Evolutionary conservation across 352 stramenopile species (phyloP), one percentile per base, ranked within the genome.

Genomic region (Pythium grandisporangium): DNA sequence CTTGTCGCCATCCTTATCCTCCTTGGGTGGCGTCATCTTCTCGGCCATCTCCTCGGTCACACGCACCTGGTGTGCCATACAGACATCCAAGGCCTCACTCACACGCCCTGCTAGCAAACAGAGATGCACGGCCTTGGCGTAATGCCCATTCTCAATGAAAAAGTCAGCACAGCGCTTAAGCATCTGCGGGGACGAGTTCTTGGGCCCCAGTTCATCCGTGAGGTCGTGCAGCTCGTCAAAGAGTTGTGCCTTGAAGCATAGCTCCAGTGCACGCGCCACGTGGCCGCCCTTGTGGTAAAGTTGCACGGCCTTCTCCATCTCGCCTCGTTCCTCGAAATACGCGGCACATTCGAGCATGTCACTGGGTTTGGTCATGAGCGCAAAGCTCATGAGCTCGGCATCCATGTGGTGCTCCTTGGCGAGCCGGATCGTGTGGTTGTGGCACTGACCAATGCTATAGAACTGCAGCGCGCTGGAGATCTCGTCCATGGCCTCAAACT

Each of bases 261-360:
- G 49, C 13, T 96, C 79, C 2, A 98, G 58, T n/a, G 93, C 93
- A 30, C 90, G 86, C 14, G 77, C 55, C 21, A 95, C 70, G 37
- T 98, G 78, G 6, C 91, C 92, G 29, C 84, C 88, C 53, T 96
- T 96, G 38, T 96, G 70, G 51, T 96, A 98, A 0, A 98, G 69
- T 44, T 95, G 76, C 27, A 97, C 88, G 0, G 93, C 93, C 42
- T 98, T 96, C 41, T 97, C 88, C 58, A 93, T 82, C 40, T 96
- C 83, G n/a, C 78, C 71, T 20, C 96, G 92, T 8, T 62, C 45
- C 52, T 97, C 88, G 48, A 98, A 97, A 55, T 98, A 96, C 23
- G 65, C 50, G 5, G 90, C 90, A 38, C 82, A 95, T 23, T 96
- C 85, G 17, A 95, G 60, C 70, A 95, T 95, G 46, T 94, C 70